Evolutionary conservation across 306 rosid species (phyloP), one percentile per base, ranked within the genome.

Genomic region (Pachyrhizus erosus): DNA sequence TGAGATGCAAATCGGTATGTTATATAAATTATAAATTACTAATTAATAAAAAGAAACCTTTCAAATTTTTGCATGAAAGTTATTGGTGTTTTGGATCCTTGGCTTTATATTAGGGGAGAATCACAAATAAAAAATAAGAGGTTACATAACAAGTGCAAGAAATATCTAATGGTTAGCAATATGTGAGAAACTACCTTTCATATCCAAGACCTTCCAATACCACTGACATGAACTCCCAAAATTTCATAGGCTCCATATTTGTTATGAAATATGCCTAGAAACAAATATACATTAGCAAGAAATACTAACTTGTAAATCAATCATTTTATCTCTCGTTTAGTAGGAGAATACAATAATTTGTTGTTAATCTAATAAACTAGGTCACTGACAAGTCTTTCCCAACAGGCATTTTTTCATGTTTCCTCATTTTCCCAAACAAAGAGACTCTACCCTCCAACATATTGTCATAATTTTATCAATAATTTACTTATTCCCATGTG

Each of bases 231-330:
- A 96, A 96, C 87, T 92, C 99, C 99, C 99, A 96, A 85, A 96
- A 96, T 81, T 89, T 93, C 65, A 96, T 90, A 46, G 94, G 89
- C 73, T 96, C 98, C 97, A 88, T 90, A 84, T 96, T 93, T 37
- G 99, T 93, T 58, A 96, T 89, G 91, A 96, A 96, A 89, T 93
- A 96, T 52, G 97, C 99, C 99, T 96, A 88, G 89, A 88, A 81
- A 43, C n/a, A 84, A 79, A 21, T 52, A 57, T 33, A 46, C 55
- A 26, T 85, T 57, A 86, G 87, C 60, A 26, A 60, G 21, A 52
- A 52, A 82, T 86, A 55, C 71, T 55, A 51, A 75, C 43, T 55
- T 26, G 74, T 43, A 40, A 73, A 78, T 54, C 24, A 74, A n/a
- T n/a, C 48, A 42, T 10, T n/a, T 23, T 64, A 11, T 39, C 55